Conservation (phyloP, 2,329 filamentous ascomycete species). For the Neopestalotiopsis clavispora region DNA sequence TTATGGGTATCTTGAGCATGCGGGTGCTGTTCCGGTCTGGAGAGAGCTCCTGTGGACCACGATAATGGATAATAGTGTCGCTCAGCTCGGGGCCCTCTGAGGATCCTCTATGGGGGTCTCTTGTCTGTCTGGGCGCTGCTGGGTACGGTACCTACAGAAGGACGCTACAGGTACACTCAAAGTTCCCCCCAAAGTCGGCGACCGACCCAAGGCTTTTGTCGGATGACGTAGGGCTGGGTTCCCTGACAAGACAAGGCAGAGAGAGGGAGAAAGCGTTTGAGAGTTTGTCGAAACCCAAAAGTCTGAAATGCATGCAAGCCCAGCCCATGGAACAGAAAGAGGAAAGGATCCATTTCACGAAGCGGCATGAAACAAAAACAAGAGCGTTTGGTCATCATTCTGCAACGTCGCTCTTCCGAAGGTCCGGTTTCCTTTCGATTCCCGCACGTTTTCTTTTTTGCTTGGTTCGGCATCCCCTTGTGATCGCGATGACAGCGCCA, state of each 20-base stretch:
- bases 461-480: neutral
- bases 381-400: neutral
- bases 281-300: conserved; percentile 4
- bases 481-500: neutral
- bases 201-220: neutral
- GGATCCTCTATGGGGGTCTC: neutral
- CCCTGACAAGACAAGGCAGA: neutral
- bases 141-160: neutral
- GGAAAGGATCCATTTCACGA: neutral
- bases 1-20: neutral
- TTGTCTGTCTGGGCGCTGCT: no score
- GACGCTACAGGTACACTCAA: neutral
- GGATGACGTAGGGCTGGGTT: conserved; percentile 7
- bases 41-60: neutral
- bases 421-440: conserved; percentile 5
- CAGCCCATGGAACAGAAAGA: neutral
- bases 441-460: neutral
- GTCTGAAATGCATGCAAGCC: neutral
- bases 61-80: neutral
- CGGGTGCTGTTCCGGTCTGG: neutral
- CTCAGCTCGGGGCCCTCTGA: neutral
- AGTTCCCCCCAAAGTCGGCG: neutral
- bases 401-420: neutral
- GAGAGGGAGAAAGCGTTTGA: neutral
- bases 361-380: neutral